phyloP scores from a whole-genome alignment of 169 alveolate species.

The Plasmodium vinckei region DNA sequence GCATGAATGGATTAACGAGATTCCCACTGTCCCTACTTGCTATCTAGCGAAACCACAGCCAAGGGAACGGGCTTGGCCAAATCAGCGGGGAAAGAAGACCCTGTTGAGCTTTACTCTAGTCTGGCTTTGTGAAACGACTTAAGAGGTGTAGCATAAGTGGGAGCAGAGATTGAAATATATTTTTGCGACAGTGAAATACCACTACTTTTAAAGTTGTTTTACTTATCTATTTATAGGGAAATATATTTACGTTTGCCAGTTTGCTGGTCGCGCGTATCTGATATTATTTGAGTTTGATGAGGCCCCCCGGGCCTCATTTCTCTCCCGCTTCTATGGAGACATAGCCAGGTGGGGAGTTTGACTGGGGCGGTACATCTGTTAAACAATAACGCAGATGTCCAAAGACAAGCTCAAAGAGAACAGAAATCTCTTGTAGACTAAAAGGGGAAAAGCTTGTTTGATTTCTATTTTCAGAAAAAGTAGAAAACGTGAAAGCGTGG shows the following conservation, averaged over 20 bases:
- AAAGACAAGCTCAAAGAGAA: conserved; percentile 93
- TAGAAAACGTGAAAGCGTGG: conserved; percentile 94
- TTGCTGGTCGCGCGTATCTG: neutral
- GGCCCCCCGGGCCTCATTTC: too few relatives aligned
- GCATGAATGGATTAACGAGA: conserved; percentile 94
- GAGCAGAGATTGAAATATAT: conserved; percentile 78
- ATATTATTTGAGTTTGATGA: conserved; percentile 36
- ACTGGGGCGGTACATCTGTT: conserved; percentile 95
- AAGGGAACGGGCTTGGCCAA: conserved; percentile 95
- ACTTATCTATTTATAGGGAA: conserved; percentile 89
- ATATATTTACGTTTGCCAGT: conserved; percentile 49
- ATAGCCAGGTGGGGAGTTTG: conserved; percentile 95
- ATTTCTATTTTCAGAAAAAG: conserved; percentile 93
- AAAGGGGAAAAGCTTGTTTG: conserved; percentile 93
- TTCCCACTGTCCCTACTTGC: conserved; percentile 95
- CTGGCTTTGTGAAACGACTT: conserved; percentile 93
- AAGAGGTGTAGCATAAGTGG: conserved; percentile 93
- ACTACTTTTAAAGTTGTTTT: conserved; percentile 90
- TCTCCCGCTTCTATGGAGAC: too few relatives aligned
- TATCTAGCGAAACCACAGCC: conserved; percentile 95
- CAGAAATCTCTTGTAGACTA: conserved; percentile 95
- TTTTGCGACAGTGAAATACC: conserved; percentile 90
- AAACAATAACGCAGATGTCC: conserved; percentile 94
- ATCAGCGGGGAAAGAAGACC: conserved; percentile 96
- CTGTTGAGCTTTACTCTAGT: conserved; percentile 96